Base-by-base conservation (phyloP, 208 protist species). In the Trypanosoma vivax region DNA sequence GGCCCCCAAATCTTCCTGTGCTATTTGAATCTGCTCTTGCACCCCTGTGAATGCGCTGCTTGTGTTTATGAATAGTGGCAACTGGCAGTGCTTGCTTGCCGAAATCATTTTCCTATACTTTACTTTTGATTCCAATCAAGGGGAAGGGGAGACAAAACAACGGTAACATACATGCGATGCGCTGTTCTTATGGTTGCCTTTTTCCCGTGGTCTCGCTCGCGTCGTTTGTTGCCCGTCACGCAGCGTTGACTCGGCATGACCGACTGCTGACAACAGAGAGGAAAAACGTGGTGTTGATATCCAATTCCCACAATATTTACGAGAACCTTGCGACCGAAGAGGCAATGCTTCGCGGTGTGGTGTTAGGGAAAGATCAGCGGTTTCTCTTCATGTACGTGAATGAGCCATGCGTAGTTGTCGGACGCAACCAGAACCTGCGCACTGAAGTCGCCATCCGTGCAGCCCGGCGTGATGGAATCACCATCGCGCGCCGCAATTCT, bases 391-490 rank as follows among this genome's bases (percentile, higher is more conserved):
- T 85, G 38, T 92, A 94, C 70, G 45, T 73, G n/a, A 92, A 91
- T 50, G 29, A 39, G 1, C 83, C 88, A 0, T 94, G 88, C 50
- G 79, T 92, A 2, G 88, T 94, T 11, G 56, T 94, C 24, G 88
- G 88, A 0, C 52, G 83, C 4, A 94, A 94, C 48, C 88, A 94
- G 37, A 90, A 92, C 52, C 57, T 76, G 9, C 74, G 84, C 24
- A 55, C 67, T 6, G 83, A 94, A 55, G 77, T 88, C 11, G 30
- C 76, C 33, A 38, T 92, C 27, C 70, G 70, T 0, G 53, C 60
- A 1, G 61, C 72, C 0, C 46, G 49, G 0, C 41, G 39, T 0
- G 79, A 90, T 23, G 63, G 73, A 14, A 69, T 92, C 1, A 35
- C 37, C 6, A 57, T 94, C n/a, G 82, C 83, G 0, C 78, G 88